Percentiles rank a stretch among this genome's conserved stretches.
phyloP scores from a whole-genome alignment of 257 asterid species.

The Nicotiana benthamiana region DNA sequence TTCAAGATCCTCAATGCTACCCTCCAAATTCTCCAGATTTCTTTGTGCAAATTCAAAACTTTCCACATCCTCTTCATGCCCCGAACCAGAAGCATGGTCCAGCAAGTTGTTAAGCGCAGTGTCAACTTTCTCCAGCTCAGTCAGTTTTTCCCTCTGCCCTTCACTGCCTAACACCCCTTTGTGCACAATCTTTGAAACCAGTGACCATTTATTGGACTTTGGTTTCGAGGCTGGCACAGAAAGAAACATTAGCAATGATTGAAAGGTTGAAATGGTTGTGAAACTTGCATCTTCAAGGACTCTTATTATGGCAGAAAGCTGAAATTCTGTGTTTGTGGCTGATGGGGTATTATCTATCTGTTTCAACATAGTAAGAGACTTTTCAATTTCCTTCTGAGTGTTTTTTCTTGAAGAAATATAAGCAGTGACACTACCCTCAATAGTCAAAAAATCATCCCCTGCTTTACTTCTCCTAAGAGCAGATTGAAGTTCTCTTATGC shows the following conservation, averaged over 20 bases:
- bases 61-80: constrained; percentile 6
- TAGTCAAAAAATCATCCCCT: constrained; percentile 13
- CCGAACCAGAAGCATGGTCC: constrained; percentile 1
- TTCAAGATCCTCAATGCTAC: constrained; percentile 20
- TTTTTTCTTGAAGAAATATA: constrained; percentile 17
- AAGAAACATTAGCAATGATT: constrained; percentile 19
- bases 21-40: constrained; percentile 22
- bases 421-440: background rate
- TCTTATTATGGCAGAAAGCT: constrained; percentile 6
- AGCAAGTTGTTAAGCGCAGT: constrained; percentile 16
- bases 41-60: constrained; percentile 19
- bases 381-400: constrained; percentile 21
- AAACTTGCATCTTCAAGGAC: constrained; percentile 19
- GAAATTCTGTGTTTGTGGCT: constrained; percentile 8
- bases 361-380: constrained; percentile 10
- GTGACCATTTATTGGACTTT: constrained; percentile 18
- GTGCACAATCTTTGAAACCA: constrained; percentile 28
- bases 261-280: constrained; percentile 19
- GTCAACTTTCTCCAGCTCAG: constrained; percentile 27
- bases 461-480: constrained; percentile 27
- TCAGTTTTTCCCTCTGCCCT: constrained; percentile 4
- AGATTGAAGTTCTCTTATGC: constrained; percentile 22
- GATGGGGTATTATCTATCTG: constrained; percentile 7
- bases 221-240: constrained; percentile 20
- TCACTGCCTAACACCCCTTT: constrained; percentile 14